A percentile compares a stretch with the other conserved stretches of the same genome.
Conservation (phyloP, 2,329 filamentous ascomycete species). For the Fusarium mangiferae region DNA sequence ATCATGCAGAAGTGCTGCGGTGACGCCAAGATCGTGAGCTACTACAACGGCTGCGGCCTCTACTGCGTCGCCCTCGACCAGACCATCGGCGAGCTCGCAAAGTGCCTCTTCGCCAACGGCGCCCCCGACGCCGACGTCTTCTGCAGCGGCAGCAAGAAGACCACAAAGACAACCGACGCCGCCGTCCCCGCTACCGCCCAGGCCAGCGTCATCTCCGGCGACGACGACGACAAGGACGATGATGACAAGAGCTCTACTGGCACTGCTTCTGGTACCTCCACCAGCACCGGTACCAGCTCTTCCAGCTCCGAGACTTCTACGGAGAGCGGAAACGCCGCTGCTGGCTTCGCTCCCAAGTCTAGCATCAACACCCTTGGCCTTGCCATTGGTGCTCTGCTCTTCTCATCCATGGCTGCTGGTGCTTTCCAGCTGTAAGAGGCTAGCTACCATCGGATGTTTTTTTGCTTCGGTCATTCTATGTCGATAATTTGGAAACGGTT, state of each 20-base stretch:
- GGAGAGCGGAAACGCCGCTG: constrained; percentile 35
- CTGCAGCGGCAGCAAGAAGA: constrained; percentile 53
- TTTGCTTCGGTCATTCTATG: constrained; percentile 4
- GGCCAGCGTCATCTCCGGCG: constrained; percentile 47
- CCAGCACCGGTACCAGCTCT: constrained; percentile 11
- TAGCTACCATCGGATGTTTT: background rate
- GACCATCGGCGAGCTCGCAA: constrained; percentile 43
- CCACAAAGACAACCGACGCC: constrained; percentile 44
- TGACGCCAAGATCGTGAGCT: constrained; percentile 54
- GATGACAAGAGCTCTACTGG: constrained; percentile 15
- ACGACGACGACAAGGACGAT: constrained; percentile 12
- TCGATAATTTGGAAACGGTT: constrained; percentile 20
- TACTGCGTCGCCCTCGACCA: constrained; percentile 57
- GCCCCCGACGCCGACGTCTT: constrained; percentile 53
- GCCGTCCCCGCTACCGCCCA: constrained; percentile 44
- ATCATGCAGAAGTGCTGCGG: constrained; percentile 59
- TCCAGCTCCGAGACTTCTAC: constrained; percentile 22
- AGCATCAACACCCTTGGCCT: constrained; percentile 48
- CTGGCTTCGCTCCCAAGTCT: constrained; percentile 35
- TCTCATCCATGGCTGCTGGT: constrained; percentile 47
- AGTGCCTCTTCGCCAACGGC: constrained; percentile 55
- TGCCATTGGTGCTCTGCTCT: constrained; percentile 50
- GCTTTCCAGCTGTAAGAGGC: constrained; percentile 41
- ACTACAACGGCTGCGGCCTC: constrained; percentile 59
- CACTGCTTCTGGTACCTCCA: constrained; percentile 12